Base-by-base conservation (phyloP, 2,329 filamentous ascomycete genomes). In the Fusarium sp. region DNA sequence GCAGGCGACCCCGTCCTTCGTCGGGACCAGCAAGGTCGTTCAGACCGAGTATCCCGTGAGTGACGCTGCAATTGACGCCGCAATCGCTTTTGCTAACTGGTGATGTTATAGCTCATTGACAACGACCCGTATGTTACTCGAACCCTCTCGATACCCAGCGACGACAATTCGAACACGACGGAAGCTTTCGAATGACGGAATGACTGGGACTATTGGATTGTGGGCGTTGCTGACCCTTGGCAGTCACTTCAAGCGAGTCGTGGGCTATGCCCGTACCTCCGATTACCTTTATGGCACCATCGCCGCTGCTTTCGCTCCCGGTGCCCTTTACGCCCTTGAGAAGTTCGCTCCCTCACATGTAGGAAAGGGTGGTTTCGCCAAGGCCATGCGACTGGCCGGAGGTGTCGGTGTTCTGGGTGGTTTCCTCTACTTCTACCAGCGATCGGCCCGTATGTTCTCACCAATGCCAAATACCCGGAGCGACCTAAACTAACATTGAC, bases 201-300 rank as follows among this genome's bases (percentile, higher is more conserved):
- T 28, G 39, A 13, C 34, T 58, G 14, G 40, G 34, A 18, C 11
- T 17, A 46, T 26, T 49, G 55, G 39, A 46, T 40, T 34, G 18
- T 33, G 67, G 66, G 49, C 22, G 52, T 75, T 75, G 63, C 84
- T 72, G 73, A 71, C 55, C 45, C 40, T 44, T 22, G 65, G 58
- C 75, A 97, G 94, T 77, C 96, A 99, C 82, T 92, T 98, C 82
- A 93, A 90, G 82, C 91, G 96, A 79, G 96, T 98, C 18, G 81
- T 98, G 69, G 82, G 89, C 78, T 99, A 99, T 87, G 92, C 95
- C 68, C 90, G 96, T 69, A 84, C 90, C 48, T 92, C 91, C 50
- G 96, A 99, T 82, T 98, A 97, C 82, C 85, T 86, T 40, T 84
- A 89, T 72, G 95, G 91, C 67, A 85, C 86, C 59, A 87, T 84